Base-by-base conservation (phyloP, 2,329 filamentous ascomycete species). In the Fusarium pseudoanthophilum region DNA sequence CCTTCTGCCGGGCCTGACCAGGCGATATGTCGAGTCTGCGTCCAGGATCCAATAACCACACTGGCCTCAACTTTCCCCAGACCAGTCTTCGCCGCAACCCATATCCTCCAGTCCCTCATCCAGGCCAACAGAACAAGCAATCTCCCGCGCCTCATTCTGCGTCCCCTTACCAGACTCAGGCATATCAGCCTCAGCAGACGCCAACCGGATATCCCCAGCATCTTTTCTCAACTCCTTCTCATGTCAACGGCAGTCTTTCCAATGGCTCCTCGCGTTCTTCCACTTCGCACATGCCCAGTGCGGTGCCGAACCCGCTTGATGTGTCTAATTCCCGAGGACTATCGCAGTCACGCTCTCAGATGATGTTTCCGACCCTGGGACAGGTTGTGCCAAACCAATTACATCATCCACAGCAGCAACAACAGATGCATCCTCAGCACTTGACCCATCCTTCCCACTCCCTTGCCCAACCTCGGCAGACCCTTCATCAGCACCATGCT, bases 141-240 rank as follows among this genome's bases (percentile, higher is more conserved):
- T 87, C 88, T 34, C 86, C 88, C 43, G 85, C 86, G 28, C 84
- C 87, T 71, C 87, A 88, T 72, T 84, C 87, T 76, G 85, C 87
- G 67, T 85, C 87, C 67, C 85, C 87, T 5, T 90, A 90, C 77
- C 87, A 88, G 78, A 78, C 84, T 60, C 85, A 87, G 72, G 82
- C 85, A 67, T 90, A 90, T 78, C 80, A 85, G 61, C 82, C 87
- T 56, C 87, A 89, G 77, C 87, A 87, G 75, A 82, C 84, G 34
- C 81, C 85, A 21, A 83, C 85, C 68, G 82, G 81, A 66, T 89
- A 88, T 71, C 80, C 86, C 26, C 87, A 88, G 73, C 87, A 88
- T 72, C 82, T 90, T 69, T 90, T 88, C 80, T 80, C 83, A 76
- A 84, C 82, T 53, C 80, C 86, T 28, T 83, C 83, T 28, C 80